Base-by-base conservation (phyloP, 1,139 yeast genomes). In the Kurtzmaniella quercitrusa region DNA sequence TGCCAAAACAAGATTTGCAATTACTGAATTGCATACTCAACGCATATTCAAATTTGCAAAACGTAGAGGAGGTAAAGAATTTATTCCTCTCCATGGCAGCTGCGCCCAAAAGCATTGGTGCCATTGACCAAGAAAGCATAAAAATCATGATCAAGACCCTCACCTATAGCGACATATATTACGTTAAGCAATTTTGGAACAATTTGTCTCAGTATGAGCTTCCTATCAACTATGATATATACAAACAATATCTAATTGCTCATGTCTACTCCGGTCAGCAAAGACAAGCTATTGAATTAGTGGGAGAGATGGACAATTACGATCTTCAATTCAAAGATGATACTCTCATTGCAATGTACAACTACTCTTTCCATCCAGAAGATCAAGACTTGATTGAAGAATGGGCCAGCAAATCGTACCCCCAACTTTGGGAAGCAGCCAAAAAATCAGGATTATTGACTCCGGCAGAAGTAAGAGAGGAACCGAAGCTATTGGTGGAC, bases 141-240 rank as follows among this genome's bases (percentile, higher is more conserved):
- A 77, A 81, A 40, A 81, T 83, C 53, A 82, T 87, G 87, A 60
- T 87, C 48, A 82, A 82, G 56, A 76, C 85, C 0, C 72, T 81
- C 46, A 81, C 89, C 9, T 77, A 79, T 49, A 68, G 75, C 23
- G 81, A 82, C 29, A 62, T 85, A 46, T 66, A 71, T 5, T 81
- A 82, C 46, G 88, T 83, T 4, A 77, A 75, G 42, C 68, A 74
- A 39, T 79, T 85, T 46, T 87, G 91, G 85, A 71, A 77, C 46
- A 76, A 76, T 46, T 60, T 86, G 39, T 73, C 84, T 0, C 68
- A 69, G 34, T 79, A 72, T 54, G 77, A 75, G 1, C 63, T 85
- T 12, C 52, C 70, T 8, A 88, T 89, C 0, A 73, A 78, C 49
- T 66, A 73, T 34, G 69, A 71, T n/a, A 74, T 83, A 41, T 76